Conservation (phyloP, 2,329 filamentous ascomycete species). For the Bipolaris sorokiniana region DNA sequence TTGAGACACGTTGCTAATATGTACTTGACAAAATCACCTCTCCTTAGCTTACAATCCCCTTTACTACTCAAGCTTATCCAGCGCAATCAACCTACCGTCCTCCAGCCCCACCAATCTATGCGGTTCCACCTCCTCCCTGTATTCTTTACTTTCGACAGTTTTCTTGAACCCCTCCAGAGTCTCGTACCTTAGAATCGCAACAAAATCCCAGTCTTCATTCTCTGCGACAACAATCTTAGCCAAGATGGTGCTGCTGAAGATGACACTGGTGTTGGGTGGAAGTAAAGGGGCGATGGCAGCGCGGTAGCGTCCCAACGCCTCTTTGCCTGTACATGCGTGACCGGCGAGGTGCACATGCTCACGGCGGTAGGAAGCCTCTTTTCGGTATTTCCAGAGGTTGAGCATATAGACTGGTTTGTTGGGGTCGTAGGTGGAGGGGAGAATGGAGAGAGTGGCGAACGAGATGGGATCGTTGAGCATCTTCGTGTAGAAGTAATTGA, state of each 20-base stretch:
- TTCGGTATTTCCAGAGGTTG: slow-evolving; percentile 20
- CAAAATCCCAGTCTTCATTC: background rate
- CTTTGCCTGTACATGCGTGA: slow-evolving; percentile 19
- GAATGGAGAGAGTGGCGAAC: background rate
- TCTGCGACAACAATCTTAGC: background rate
- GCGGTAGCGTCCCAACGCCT: slow-evolving; percentile 19
- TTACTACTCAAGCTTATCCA: background rate
- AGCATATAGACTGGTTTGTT: slow-evolving; percentile 28
- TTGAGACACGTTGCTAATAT: background rate
- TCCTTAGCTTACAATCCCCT: background rate
- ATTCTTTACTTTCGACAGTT: background rate
- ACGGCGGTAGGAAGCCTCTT: slow-evolving; percentile 6
- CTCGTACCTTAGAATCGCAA: background rate
- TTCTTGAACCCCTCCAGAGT: background rate
- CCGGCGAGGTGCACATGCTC: slow-evolving; percentile 7
- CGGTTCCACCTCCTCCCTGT: background rate
- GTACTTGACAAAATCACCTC: background rate
- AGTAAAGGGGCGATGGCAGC: slow-evolving; percentile 13
- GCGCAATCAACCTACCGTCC: background rate
- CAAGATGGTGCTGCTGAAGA: slow-evolving; percentile 8
- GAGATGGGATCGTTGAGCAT: background rate
- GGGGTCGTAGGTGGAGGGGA: slow-evolving; percentile 9
- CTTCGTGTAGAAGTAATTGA: background rate
- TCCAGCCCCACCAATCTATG: background rate
- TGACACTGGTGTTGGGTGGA: slow-evolving; percentile 3